Conservation (phyloP, 2,329 filamentous ascomycete species). For the Lachnum nothofagi region DNA sequence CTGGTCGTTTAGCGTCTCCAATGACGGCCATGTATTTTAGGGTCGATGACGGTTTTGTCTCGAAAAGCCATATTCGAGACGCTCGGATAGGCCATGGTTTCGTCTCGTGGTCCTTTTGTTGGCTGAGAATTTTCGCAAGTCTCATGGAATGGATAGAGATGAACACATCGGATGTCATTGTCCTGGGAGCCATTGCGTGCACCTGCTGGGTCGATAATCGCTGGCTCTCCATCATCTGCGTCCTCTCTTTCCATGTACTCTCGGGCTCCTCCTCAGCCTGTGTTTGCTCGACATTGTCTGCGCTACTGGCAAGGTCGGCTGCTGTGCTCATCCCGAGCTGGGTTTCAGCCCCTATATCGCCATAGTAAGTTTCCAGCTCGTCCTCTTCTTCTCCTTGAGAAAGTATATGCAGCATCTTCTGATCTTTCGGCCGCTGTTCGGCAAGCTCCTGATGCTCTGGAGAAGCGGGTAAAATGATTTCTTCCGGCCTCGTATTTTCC, state of each 20-base stretch:
- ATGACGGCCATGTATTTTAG: slow-evolving; percentile 57
- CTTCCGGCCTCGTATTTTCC: not conserved
- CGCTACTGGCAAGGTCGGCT: not conserved
- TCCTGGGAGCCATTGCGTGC: slow-evolving; percentile 44
- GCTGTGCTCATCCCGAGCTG: slow-evolving; percentile 21
- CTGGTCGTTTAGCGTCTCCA: slow-evolving; percentile 42
- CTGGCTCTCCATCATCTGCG: slow-evolving; percentile 40
- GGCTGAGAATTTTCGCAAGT: slow-evolving; percentile 45
- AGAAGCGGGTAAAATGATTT: not conserved
- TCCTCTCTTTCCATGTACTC: slow-evolving; percentile 14
- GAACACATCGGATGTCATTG: slow-evolving; percentile 49
- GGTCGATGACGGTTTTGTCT: slow-evolving; percentile 41
- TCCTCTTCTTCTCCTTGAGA: not conserved
- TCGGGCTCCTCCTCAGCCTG: not conserved
- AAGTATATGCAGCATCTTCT: not conserved
- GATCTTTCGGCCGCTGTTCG: not conserved
- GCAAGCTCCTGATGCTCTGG: not conserved
- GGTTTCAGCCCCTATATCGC: slow-evolving; percentile 26
- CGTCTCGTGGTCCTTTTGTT: slow-evolving; percentile 51
- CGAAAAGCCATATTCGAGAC: slow-evolving; percentile 59
- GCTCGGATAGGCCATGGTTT: slow-evolving; percentile 54
- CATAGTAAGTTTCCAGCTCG: slow-evolving; percentile 28
- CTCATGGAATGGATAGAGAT: slow-evolving; percentile 45
- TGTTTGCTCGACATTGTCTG: not conserved
- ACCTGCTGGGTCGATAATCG: slow-evolving; percentile 47